phyloP scores from a whole-genome alignment of 306 rosid genomes.

The Amphicarpaea edgeworthii region DNA sequence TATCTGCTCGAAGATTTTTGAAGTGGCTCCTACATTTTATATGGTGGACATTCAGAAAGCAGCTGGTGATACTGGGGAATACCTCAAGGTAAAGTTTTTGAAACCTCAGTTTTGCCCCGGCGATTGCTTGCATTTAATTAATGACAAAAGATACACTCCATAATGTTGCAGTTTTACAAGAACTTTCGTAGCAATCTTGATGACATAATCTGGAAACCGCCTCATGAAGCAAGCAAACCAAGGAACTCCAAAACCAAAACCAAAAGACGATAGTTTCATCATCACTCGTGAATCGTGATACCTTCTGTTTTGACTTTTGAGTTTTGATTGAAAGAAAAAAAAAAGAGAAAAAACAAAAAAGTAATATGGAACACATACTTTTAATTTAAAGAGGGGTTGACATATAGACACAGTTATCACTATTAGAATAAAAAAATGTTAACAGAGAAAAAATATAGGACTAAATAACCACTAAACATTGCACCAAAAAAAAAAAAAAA shows the following conservation, averaged over 20 bases:
- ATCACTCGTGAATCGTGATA: background rate
- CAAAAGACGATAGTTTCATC: constrained; percentile 61
- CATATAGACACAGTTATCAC: no score
- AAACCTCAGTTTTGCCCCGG: background rate
- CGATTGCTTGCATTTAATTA: background rate
- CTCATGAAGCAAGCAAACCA: constrained; percentile 70
- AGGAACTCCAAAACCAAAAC: constrained; percentile 63
- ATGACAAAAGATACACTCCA: background rate
- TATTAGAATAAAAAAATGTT: no score
- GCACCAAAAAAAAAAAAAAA: no score
- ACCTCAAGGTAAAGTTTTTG: constrained; percentile 71
- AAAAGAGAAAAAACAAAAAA: background rate
- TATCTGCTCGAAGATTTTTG: constrained; percentile 62
- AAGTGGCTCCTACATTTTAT: constrained; percentile 85
- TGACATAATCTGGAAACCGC: constrained; percentile 91
- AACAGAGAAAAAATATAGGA: no score
- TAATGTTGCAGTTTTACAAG: constrained; percentile 76
- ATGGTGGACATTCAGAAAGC: constrained; percentile 93
- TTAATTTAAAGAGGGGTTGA: background rate
- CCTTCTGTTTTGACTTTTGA: background rate
- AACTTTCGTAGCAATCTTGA: constrained; percentile 82
- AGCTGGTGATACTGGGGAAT: constrained; percentile 84
- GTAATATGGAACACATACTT: constrained; percentile 11
- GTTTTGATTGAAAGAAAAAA: background rate
- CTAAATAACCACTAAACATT: no score